Evolutionary conservation across 352 stramenopile genomes (phyloP).

Genomic region (Elongisporangium undulatum): DNA sequence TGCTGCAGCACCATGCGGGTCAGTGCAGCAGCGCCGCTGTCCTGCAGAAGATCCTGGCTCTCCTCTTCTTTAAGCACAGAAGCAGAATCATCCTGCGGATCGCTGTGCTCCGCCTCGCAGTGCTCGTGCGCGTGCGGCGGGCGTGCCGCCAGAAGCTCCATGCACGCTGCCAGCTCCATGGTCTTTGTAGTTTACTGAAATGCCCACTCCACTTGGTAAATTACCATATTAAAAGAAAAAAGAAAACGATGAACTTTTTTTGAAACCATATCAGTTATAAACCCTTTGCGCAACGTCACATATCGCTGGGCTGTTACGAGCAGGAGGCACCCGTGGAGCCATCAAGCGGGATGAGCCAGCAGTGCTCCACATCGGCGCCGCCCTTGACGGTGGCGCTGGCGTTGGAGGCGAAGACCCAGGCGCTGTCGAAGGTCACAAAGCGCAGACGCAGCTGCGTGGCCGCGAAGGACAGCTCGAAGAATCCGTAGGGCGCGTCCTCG

Average conservation of each 20-base stretch:
- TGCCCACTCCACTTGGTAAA: not conserved
- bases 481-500: conserved; percentile 53
- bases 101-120: conserved; percentile 37
- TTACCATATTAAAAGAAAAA: not conserved
- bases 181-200: not conserved
- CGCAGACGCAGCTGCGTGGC: conserved; percentile 50
- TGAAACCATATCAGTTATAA: conserved; percentile 1
- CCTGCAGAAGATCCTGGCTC: conserved; percentile 4
- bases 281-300: conserved; percentile 15
- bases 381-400: conserved; percentile 37
- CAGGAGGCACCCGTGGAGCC: conserved; percentile 31
- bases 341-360: conserved; percentile 66
- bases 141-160: conserved; percentile 56
- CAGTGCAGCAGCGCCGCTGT: conserved; percentile 17
- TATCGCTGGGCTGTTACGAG: not conserved
- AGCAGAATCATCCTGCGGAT: conserved; percentile 7
- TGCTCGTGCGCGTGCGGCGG: conserved; percentile 50
- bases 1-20: conserved; percentile 39
- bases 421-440: conserved; percentile 64
- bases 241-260: not conserved
- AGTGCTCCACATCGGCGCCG: conserved; percentile 43
- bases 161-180: conserved; percentile 73
- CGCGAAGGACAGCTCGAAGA: conserved; percentile 67
- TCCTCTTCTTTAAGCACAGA: conserved; percentile 4
- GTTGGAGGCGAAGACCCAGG: conserved; percentile 49